These are phyloP conservation scores for Fusarium circinatum DNA, from an alignment of 2,329 filamentous ascomycete genomes.

Conservation along the genomic window DNA sequence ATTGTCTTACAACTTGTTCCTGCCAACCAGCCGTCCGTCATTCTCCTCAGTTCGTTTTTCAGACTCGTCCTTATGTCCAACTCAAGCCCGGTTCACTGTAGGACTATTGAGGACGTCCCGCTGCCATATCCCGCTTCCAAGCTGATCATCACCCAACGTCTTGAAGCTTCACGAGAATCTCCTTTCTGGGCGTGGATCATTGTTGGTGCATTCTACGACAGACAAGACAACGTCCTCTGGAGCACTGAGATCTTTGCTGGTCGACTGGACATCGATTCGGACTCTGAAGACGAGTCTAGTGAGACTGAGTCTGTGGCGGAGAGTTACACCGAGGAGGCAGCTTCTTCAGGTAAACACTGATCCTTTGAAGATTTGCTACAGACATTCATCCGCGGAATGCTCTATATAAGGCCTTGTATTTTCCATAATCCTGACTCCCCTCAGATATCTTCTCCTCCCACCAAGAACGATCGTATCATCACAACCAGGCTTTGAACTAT, in stretches of 20 bases:
- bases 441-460: slow-evolving; percentile 25
- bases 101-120: slow-evolving; percentile 45
- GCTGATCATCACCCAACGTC: slow-evolving; percentile 57
- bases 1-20: background rate
- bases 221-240: slow-evolving; percentile 54
- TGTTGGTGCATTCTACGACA: slow-evolving; percentile 60
- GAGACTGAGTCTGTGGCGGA: slow-evolving; percentile 22
- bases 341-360: slow-evolving; percentile 35
- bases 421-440: slow-evolving; percentile 8
- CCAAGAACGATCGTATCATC: background rate
- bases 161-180: slow-evolving; percentile 47
- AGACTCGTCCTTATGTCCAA: slow-evolving; percentile 37
- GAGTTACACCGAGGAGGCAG: slow-evolving; percentile 17
- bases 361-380: background rate
- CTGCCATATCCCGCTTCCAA: slow-evolving; percentile 59
- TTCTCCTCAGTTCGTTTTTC: background rate
- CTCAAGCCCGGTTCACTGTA: slow-evolving; percentile 19
- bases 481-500: background rate
- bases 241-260: slow-evolving; percentile 57
- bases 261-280: slow-evolving; percentile 41
- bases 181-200: slow-evolving; percentile 59
- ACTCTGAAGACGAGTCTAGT: slow-evolving; percentile 40
- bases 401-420: slow-evolving; percentile 23
- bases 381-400: slow-evolving; percentile 1
- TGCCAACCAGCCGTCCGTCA: background rate